Percentiles rank a stretch among this genome's conserved stretches.
Evolutionary conservation across 2,329 filamentous ascomycete species (phyloP).

Genomic region (Botryotinia globosa): DNA sequence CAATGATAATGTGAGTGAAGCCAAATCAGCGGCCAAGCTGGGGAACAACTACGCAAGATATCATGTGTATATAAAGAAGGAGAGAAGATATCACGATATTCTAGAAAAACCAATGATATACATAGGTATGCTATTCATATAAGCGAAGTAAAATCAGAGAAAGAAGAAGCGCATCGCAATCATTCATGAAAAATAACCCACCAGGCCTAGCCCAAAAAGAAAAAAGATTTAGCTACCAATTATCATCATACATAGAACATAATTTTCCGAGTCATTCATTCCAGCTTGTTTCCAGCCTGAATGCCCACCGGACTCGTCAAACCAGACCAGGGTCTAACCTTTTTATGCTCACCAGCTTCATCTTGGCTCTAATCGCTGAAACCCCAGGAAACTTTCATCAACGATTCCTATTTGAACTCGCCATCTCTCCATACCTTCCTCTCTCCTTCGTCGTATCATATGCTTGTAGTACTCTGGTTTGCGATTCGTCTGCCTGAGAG

Average conservation of each 20-base stretch:
- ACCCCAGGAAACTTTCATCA: background rate
- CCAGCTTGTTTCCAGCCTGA: background rate
- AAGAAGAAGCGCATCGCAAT: slow-evolving; percentile 2
- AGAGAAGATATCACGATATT: background rate
- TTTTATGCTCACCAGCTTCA: background rate
- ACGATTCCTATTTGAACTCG: slow-evolving; percentile 31
- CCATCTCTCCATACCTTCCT: slow-evolving; percentile 94
- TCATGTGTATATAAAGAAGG: background rate
- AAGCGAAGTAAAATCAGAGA: background rate
- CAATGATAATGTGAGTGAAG: background rate
- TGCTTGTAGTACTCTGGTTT: slow-evolving; percentile 90
- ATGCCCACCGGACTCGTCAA: background rate
- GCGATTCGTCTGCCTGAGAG: slow-evolving; percentile 93
- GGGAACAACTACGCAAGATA: background rate
- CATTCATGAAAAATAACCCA: slow-evolving; percentile 4
- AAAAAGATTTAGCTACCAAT: slow-evolving; percentile 12
- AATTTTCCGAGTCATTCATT: slow-evolving; percentile 3
- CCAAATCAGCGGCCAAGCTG: background rate
- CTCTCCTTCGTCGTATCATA: slow-evolving; percentile 94
- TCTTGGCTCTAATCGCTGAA: background rate
- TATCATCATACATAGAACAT: slow-evolving; percentile 18
- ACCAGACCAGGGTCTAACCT: slow-evolving; percentile 12
- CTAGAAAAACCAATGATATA: background rate
- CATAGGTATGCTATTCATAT: background rate
- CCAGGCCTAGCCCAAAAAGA: slow-evolving; percentile 13